Evolutionary conservation across 2,329 filamentous ascomycete genomes (phyloP).

Genomic region (Alternaria arbusti): DNA sequence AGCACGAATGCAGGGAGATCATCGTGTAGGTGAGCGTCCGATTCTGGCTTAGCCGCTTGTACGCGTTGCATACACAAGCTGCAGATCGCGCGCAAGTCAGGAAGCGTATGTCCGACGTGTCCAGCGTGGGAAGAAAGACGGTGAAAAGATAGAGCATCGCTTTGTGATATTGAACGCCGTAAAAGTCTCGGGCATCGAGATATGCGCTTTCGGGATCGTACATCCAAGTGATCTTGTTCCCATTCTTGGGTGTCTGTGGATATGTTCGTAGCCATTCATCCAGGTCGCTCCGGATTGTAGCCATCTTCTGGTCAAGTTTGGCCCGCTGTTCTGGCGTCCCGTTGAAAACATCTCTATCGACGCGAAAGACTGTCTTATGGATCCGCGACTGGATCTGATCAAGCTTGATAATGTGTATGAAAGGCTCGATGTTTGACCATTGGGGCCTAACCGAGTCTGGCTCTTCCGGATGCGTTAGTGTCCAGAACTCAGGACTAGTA

Average conservation of each 20-base stretch:
- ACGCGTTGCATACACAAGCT: conserved; percentile 30
- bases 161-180: conserved; percentile 36
- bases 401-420: conserved; percentile 36
- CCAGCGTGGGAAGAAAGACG: conserved; percentile 25
- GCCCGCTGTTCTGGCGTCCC: conserved; percentile 19
- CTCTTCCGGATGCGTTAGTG: conserved; percentile 26
- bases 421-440: conserved; percentile 35
- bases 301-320: conserved; percentile 29
- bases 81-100: conserved; percentile 32
- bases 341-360: conserved; percentile 25
- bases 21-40: conserved; percentile 36
- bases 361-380: conserved; percentile 34
- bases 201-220: conserved; percentile 32
- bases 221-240: conserved; percentile 34
- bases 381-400: conserved; percentile 33
- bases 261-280: conserved; percentile 27
- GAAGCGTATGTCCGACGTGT: conserved; percentile 27
- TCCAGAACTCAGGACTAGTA: conserved; percentile 25
- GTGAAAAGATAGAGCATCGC: conserved; percentile 34
- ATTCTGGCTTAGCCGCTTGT: conserved; percentile 33
- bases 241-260: conserved; percentile 25
- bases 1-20: conserved; percentile 36
- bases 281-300: conserved; percentile 21
- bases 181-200: conserved; percentile 34
- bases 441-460: conserved; percentile 12